Evolutionary conservation across 2,329 filamentous ascomycete genomes (phyloP), one percentile per base, ranked within the genome.

Genomic region (Penicillium sp.): DNA sequence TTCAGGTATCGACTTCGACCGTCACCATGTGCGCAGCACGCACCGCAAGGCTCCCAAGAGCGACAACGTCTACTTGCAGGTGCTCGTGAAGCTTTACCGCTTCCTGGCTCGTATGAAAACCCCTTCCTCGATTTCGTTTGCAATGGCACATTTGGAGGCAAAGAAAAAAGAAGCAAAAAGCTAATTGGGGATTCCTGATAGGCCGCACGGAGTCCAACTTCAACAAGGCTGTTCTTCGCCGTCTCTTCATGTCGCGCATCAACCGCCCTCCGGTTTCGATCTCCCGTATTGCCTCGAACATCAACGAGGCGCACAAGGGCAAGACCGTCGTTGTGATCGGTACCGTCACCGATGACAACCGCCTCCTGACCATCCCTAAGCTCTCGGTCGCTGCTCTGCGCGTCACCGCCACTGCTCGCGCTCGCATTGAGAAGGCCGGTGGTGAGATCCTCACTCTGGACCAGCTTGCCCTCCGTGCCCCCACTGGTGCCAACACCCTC

Each of bases 211-310:
- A 97, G 78, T 85, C 90, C 64, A 85, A 84, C 81, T 99, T 99
- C 89, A 99, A 99, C 89, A 95, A 96, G 84, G 89, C 94, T 71
- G 86, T 99, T 74, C 89, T 99, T 71, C 91, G 92, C 77, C 90
- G 94, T 73, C 88, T 99, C 58, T 96, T 96, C 76, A 96, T 94
- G 90, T 96, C 91, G 77, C 90, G 92, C 80, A 96, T 95, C 81
- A 97, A 97, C 89, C 89, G 92, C 69, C 90, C 90, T 58, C 91
- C 94, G 62, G 87, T 99, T 72, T 96, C 92, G 57, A 83, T 99
- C 71, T 96, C 92, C 66, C 89, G 92, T 77, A 90, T 97, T 72
- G 87, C 81, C 62, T 77, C 80, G 74, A 89, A 76, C 52, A 77
- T 83, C 69, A 79, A 77, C 72, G 83, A 87, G 69, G 80, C 72